Conservation (phyloP, 768 basidiomycete genomes). For the Panaeolus cyanescens region DNA sequence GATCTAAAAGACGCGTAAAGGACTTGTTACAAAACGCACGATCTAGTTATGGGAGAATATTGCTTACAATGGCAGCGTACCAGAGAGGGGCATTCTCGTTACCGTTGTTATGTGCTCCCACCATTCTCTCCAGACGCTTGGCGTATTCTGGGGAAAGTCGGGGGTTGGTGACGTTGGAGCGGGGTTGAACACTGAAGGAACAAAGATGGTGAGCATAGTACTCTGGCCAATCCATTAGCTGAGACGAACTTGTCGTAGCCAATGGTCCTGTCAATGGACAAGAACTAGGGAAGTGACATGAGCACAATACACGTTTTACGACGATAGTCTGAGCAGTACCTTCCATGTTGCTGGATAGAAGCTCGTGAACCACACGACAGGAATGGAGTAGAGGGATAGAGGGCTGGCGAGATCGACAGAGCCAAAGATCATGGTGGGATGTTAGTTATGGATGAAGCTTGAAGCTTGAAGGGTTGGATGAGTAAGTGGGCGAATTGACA, state of each 20-base stretch:
- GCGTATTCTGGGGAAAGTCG: constrained; percentile 22
- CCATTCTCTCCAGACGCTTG: constrained; percentile 31
- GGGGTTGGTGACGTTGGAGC: constrained; percentile 25
- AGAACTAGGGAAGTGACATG: constrained; percentile 14
- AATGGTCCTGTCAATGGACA: constrained; percentile 25
- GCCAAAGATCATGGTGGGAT: constrained; percentile 6
- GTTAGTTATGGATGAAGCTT: background rate
- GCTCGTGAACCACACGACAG: constrained; percentile 32
- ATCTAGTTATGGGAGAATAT: background rate
- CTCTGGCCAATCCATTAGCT: background rate
- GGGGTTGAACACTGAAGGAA: constrained; percentile 30
- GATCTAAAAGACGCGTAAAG: constrained; percentile 16
- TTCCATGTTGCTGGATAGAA: constrained; percentile 33
- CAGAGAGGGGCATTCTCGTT: constrained; percentile 35
- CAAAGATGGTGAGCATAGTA: background rate
- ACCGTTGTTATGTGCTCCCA: constrained; percentile 38
- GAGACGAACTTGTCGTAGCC: constrained; percentile 37
- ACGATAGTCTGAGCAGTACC: too few species aligned
- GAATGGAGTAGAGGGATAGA: constrained; percentile 39
- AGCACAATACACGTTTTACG: background rate
- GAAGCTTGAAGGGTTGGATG: background rate
- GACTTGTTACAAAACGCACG: background rate
- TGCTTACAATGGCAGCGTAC: constrained; percentile 32
- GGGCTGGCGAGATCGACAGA: constrained; percentile 19
- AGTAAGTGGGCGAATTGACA: background rate